Base-by-base conservation (phyloP, 2,329 filamentous ascomycete species). In the Colletotrichum lindemuthianum region DNA sequence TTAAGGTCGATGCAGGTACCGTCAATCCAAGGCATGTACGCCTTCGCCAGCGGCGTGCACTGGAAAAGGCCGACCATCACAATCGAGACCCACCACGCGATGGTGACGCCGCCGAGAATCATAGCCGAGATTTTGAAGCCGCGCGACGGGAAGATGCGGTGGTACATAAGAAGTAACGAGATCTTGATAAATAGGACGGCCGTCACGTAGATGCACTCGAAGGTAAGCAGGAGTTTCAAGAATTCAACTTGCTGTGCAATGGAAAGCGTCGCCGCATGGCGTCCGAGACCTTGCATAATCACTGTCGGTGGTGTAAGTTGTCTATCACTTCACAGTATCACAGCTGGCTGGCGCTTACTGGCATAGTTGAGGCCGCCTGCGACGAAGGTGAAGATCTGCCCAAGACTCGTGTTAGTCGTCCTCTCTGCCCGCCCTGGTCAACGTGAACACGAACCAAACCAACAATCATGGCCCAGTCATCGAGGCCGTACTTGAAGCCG, bases 1-100 rank as follows among this genome's bases (percentile, higher is more conserved):
- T 75, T 76, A 5, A 77, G 70, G 60, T 80, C 69, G 68, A 81
- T 79, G 65, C 80, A 82, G 2, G 63, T 69, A 2, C 78, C 78
- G 1, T 70, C 68, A 5, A 76, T 60, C n/a, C 60, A 72, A 0
- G 72, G 71, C 32, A 74, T 59, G 74, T 76, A 82, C 1, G 75
- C 72, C 51, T 73, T 77, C 3, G 67, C 37, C 24, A 82, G 73
- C 2, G 79, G 80, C 2, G 67, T 71, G 69, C 80, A 82, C 69
- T 80, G 74, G 65, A 80, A 79, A 51, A 79, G 71, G 54, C 66
- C 72, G 12, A 78, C 74, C 33, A 70, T 68, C 47, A 74, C 50
- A 2, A 66, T 60, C 13, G 54, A 45, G 13, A 67, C 37, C 39
- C 66, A 64, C 66, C 63, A 67, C 8, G 43, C 45, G 40, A 67